Evolutionary conservation across 2,329 filamentous ascomycete genomes (phyloP).

Genomic region (Lachnum nothofagi): DNA sequence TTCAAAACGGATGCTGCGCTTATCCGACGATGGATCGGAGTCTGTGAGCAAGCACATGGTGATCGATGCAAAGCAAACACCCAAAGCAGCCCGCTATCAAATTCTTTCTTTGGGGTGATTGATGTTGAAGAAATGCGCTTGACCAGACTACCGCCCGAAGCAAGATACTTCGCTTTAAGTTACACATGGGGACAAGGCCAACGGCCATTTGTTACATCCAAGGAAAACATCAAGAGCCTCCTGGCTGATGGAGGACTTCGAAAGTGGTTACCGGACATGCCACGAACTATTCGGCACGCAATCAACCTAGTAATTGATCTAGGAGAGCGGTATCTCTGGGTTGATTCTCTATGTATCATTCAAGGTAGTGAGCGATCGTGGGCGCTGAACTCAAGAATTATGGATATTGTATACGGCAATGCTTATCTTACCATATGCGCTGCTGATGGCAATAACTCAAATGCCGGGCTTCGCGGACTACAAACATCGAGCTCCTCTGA

Average conservation of each 20-base stretch:
- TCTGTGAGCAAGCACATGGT: no score
- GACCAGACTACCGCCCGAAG: background rate
- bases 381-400: slow-evolving; percentile 13
- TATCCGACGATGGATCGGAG: no score
- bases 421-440: slow-evolving; percentile 25
- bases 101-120: slow-evolving; percentile 13
- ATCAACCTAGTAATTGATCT: slow-evolving; percentile 21
- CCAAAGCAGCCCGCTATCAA: no score
- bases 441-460: slow-evolving; percentile 19
- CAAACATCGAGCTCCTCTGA: slow-evolving; percentile 9
- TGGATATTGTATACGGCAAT: slow-evolving; percentile 27
- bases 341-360: no score
- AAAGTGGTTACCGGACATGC: slow-evolving; percentile 10
- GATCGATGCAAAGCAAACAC: no score
- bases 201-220: background rate
- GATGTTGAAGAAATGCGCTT: slow-evolving; percentile 10
- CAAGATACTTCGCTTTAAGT: slow-evolving; percentile 11
- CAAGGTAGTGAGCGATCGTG: slow-evolving; percentile 17
- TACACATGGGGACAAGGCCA: slow-evolving; percentile 12
- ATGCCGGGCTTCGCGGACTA: slow-evolving; percentile 7
- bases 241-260: background rate
- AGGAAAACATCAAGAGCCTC: slow-evolving; percentile 15
- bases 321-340: slow-evolving; percentile 24
- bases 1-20: no score
- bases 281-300: slow-evolving; percentile 23